Base-by-base conservation (phyloP, 495 filamentous ascomycete genomes). In the Neurospora sublineolata region DNA sequence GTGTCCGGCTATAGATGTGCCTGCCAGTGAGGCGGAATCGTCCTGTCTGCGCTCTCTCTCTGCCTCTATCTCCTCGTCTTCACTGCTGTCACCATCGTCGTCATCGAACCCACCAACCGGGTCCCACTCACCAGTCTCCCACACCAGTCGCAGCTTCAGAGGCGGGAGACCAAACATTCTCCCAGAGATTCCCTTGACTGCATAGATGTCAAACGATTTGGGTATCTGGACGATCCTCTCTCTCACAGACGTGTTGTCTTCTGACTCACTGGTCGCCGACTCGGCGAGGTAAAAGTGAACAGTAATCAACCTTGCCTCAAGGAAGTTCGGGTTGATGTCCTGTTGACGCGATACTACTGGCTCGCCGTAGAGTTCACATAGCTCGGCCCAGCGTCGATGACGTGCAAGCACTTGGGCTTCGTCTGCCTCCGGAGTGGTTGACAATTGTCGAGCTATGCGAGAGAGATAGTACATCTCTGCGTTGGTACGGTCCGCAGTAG, bases 401-500 rank as follows among this genome's bases (percentile, higher is more conserved):
- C 82, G 74, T 9, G 80, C 80, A 8, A 90, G 81, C 10, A 92
- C 84, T 3, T 78, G 76, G 3, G 77, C 74, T 73, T 89, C 86
- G n/a, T 85, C 82, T 1, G 80, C 80, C 73, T 87, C 82, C 0
- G 89, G 84, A 0, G 84, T 86, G 11, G 83, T 83, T 18, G 90
- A 88, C 23, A 97, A 82, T 75, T 92, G 91, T 68, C 88, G 88
- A 20, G 86, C 91, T 69, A 97, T 94, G 37, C 89, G 86, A 7
- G 88, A 90, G 12, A 98, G 87, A 78, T 98, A 99, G 80, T 94
- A 99, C 76, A 94, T 89, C 70, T 99, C 95, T 14, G 92, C 93
- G 75, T 98, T 93, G 64, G 85, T 84, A 23, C 95, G 88, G 73
- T 97, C 94, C 52, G 89, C 86, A 1, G 79, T 72, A 0, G 89